A percentile compares a stretch with the other conserved stretches of the same genome.
Conservation (phyloP, 2,329 filamentous ascomycete genomes). For the Akanthomyces lecanii region DNA sequence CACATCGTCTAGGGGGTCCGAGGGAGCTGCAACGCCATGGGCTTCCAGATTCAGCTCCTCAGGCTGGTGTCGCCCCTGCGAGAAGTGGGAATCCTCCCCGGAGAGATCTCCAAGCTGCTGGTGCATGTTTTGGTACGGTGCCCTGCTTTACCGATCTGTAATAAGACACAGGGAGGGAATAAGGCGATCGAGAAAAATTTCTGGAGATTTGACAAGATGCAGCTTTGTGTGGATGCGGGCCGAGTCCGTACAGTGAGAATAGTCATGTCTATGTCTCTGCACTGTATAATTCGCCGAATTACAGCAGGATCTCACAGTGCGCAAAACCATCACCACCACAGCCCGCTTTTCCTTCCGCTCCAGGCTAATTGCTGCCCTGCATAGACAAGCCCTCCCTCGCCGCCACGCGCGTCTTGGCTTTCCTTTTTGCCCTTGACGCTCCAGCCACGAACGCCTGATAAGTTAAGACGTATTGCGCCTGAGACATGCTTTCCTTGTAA, state of each 20-base stretch:
- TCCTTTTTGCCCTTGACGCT: conserved; percentile 11
- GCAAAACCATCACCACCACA: neutral
- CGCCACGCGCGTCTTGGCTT: neutral
- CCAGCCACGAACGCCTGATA: neutral
- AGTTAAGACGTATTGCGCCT: neutral
- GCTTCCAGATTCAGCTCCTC: neutral
- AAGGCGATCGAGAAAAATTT: neutral
- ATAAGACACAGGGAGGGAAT: conserved; percentile 12
- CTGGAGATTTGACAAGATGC: conserved; percentile 9
- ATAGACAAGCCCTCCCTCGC: conserved; percentile 8
- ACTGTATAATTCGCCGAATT: neutral
- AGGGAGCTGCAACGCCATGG: neutral
- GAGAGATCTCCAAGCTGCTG: conserved; percentile 13
- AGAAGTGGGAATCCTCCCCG: conserved; percentile 11
- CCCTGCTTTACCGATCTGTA: conserved; percentile 8
- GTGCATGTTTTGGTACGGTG: conserved; percentile 6
- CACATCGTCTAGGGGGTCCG: conserved; percentile 34
- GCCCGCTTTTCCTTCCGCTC: conserved; percentile 3
- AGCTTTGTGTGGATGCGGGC: conserved; percentile 13
- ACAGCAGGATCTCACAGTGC: neutral
- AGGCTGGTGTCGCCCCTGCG: conserved; percentile 7
- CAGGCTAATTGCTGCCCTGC: conserved; percentile 7
- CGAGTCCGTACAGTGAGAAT: conserved; percentile 9
- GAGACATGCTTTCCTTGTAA: conserved; percentile 15
- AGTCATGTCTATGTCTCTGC: neutral